Evolutionary conservation across 2,329 filamentous ascomycete genomes (phyloP).

Genomic region (Neopestalotiopsis sp.): DNA sequence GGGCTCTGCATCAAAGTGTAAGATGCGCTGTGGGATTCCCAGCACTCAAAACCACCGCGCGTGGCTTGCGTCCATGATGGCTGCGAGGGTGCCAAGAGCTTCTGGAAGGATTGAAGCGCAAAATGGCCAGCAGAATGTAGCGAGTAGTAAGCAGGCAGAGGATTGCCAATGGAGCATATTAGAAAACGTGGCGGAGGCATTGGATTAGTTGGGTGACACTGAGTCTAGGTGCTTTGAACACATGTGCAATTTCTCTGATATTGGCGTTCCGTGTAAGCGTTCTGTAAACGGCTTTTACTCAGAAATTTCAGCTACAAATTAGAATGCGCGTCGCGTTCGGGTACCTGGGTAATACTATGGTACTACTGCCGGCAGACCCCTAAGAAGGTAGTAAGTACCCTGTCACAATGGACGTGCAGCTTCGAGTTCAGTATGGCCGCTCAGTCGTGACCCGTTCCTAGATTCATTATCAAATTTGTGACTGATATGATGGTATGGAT

Average conservation of each 20-base stretch:
- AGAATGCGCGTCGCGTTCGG: no score
- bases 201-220: background rate
- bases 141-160: constrained; percentile 74
- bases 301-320: background rate
- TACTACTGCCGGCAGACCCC: no score
- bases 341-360: no score
- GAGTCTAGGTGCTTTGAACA: background rate
- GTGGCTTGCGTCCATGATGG: constrained; percentile 54
- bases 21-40: constrained; percentile 53
- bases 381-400: no score
- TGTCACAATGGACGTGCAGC: no score
- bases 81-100: constrained; percentile 49
- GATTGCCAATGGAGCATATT: constrained; percentile 88
- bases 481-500: no score
- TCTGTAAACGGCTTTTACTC: background rate
- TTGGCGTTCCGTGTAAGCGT: no score
- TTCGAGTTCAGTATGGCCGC: no score
- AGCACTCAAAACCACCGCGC: constrained; percentile 56
- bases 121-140: constrained; percentile 89
- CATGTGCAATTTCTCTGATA: background rate
- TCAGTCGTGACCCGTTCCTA: no score
- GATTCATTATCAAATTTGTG: no score
- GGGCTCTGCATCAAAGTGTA: constrained; percentile 78
- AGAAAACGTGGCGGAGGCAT: constrained; percentile 63
- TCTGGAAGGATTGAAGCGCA: constrained; percentile 68